Base-by-base conservation (phyloP, 148 eudicot genomes). In the Vaccinium corymbosum region DNA sequence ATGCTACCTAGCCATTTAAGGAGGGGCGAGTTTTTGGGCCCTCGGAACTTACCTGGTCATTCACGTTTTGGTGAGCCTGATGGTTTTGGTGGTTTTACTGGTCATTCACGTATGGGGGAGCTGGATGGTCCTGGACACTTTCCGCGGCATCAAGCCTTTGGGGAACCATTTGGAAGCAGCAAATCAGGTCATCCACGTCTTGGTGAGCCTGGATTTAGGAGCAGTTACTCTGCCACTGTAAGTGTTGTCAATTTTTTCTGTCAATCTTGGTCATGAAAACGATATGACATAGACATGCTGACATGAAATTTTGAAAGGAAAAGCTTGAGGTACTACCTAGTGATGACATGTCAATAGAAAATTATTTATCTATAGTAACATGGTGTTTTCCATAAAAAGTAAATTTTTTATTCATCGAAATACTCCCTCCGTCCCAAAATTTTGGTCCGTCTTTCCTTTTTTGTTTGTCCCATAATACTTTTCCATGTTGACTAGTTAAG, bases 161-260 rank as follows among this genome's bases (percentile, higher is more conserved):
- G 90, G 38, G 95, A 91, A 76, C 86, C 93, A 64, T 93, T 89
- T 85, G 91, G 90, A 62, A 91, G 90, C 82, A 94, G 88, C 84
- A 90, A 87, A 83, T 72, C 88, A 35, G 86, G 88, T 78, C 91
- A 88, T 80, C 93, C 90, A 68, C 91, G 88, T 78, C 80, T 80
- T 85, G 93, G 95, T 83, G 98, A 94, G 85, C 95, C 91, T 82
- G 93, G 93, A 76, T 92, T 90, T 89, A 89, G 93, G 88, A 89
- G 90, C 82, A 89, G 89, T 82, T 91, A 83, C 84, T 83, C 92
- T 15, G 86, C 85, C 68, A 86, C 88, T 20, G 98, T 97, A 89
- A 86, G 98, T 93, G 35, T 32, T 25, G 77, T 53, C 42, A 76
- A 13, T 68, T 38, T 20, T 42, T 61, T 83, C 25, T 57, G 56